Conservation (phyloP, 345 rosid genomes). For the Raphanus sativus region DNA sequence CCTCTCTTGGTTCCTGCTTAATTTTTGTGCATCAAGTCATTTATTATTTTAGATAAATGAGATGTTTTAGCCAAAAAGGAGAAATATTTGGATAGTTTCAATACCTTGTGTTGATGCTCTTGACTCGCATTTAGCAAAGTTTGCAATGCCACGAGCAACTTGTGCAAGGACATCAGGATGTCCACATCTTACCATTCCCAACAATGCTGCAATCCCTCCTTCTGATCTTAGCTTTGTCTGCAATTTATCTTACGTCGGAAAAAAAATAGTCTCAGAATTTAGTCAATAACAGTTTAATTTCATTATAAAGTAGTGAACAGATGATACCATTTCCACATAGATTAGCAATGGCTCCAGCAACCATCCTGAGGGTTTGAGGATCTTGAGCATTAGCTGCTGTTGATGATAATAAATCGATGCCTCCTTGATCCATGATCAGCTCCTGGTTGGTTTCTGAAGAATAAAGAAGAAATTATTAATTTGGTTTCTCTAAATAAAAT, state of each 20-base stretch:
- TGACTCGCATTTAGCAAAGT: slow-evolving; percentile 98
- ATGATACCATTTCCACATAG: slow-evolving; percentile 93
- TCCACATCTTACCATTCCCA: slow-evolving; percentile 91
- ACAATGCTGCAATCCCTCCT: slow-evolving; percentile 93
- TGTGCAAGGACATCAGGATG: slow-evolving; percentile 98
- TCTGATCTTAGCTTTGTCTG: slow-evolving; percentile 81
- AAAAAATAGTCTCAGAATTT: not conserved
- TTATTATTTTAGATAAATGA: not conserved
- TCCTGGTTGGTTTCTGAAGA: slow-evolving; percentile 90
- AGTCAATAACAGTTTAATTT: not conserved
- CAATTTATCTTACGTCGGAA: slow-evolving; percentile 69
- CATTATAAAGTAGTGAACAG: not conserved
- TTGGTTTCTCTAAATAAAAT: not conserved
- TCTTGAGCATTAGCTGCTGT: slow-evolving; percentile 89
- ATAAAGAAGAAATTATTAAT: not conserved
- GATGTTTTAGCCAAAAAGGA: not conserved
- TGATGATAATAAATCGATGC: slow-evolving; percentile 66
- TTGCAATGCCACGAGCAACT: slow-evolving; percentile 98
- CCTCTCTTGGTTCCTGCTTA: slow-evolving; percentile 73
- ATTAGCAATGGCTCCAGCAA: slow-evolving; percentile 98
- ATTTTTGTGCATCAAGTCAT: not conserved
- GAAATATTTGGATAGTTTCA: not conserved
- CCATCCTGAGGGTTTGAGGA: slow-evolving; percentile 98
- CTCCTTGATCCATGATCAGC: slow-evolving; percentile 93
- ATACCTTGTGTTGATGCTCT: slow-evolving; percentile 89